Percentiles rank a stretch among this genome's conserved stretches.
Evolutionary conservation across 2,329 filamentous ascomycete genomes (phyloP).

Genomic region (Herpomyces periplanetae): DNA sequence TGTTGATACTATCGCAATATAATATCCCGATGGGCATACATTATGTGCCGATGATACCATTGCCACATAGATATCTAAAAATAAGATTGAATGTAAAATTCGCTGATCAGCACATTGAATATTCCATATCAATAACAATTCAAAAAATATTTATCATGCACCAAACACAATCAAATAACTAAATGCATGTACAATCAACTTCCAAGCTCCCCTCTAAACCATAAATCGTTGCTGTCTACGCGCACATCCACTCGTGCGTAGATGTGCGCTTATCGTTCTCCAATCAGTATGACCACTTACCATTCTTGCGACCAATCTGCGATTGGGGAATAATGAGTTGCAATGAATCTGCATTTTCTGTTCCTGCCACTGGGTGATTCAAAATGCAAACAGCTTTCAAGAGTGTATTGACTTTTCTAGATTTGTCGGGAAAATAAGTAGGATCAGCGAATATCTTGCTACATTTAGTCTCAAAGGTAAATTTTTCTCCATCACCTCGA

Average conservation of each 20-base stretch:
- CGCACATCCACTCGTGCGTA: too few relatives aligned
- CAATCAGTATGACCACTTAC: conserved; percentile 12
- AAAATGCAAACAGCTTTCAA: conserved; percentile 90
- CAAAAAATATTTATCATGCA: too few relatives aligned
- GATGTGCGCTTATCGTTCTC: neutral
- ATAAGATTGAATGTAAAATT: conserved; percentile 4
- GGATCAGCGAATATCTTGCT: conserved; percentile 88
- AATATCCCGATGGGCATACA: conserved; percentile 95
- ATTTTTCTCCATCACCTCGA: conserved; percentile 28
- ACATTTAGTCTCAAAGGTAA: conserved; percentile 85
- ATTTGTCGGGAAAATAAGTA: conserved; percentile 75
- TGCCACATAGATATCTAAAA: conserved; percentile 64
- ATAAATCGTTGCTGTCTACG: too few relatives aligned
- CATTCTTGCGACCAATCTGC: conserved; percentile 82
- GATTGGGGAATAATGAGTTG: conserved; percentile 95
- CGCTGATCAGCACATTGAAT: too few relatives aligned
- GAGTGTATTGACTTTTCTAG: conserved; percentile 49
- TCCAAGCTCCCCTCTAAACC: too few relatives aligned
- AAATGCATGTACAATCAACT: too few relatives aligned
- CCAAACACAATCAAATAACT: too few relatives aligned
- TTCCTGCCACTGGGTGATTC: conserved; percentile 70
- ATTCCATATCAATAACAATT: too few relatives aligned
- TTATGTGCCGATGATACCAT: conserved; percentile 85
- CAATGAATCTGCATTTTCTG: conserved; percentile 49
- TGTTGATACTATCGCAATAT: conserved; percentile 88